Conservation (phyloP, 345 rosid genomes). For the Hibiscus trionum region DNA sequence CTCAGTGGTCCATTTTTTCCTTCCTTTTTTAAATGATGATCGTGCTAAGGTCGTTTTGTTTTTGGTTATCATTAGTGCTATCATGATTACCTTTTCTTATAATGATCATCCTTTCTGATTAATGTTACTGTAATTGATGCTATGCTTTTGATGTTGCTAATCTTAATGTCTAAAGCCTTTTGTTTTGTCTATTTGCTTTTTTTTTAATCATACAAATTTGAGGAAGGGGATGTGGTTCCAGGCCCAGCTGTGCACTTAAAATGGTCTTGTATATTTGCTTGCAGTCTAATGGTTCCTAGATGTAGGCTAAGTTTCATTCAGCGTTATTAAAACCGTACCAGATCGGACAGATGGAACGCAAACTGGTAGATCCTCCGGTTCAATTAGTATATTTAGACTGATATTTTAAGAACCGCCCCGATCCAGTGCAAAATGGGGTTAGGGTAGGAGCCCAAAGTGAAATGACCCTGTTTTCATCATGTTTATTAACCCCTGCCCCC, state of each 20-base stretch:
- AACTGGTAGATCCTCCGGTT: too few species aligned
- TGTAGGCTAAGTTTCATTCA: background rate
- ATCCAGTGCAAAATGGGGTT: too few species aligned
- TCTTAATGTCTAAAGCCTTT: background rate
- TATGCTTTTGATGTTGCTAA: background rate
- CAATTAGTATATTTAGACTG: too few species aligned
- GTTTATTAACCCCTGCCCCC: background rate
- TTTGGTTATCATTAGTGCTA: constrained; percentile 4
- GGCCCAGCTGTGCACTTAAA: too few species aligned
- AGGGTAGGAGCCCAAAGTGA: background rate
- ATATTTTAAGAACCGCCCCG: too few species aligned
- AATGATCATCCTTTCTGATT: background rate
- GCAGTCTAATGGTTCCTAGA: background rate
- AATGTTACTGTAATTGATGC: background rate
- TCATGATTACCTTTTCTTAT: background rate
- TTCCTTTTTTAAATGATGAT: too few species aligned
- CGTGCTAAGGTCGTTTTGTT: background rate
- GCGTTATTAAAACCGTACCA: too few species aligned
- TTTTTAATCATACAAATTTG: too few species aligned
- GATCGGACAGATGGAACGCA: too few species aligned
- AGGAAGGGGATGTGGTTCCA: too few species aligned
- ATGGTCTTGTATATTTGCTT: background rate
- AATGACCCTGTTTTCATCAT: background rate
- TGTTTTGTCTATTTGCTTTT: background rate
- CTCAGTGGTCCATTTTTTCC: background rate